Evolutionary conservation across 148 eudicot genomes (phyloP).

Genomic region (Euryodendron excelsum): DNA sequence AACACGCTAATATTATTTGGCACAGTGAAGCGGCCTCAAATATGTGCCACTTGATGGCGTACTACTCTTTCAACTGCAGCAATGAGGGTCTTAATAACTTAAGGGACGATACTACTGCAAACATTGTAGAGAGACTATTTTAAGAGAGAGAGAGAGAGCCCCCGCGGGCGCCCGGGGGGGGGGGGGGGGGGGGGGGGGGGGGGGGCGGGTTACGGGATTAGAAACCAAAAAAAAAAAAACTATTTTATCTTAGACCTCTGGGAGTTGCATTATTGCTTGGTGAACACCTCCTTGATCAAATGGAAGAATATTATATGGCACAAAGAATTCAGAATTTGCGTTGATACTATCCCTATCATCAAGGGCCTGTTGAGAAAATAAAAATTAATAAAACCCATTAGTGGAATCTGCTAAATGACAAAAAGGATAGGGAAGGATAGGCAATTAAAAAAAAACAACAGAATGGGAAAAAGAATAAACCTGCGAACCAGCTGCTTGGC

Average conservation of each 20-base stretch:
- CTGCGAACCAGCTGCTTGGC: slow-evolving; percentile 82
- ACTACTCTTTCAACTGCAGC: slow-evolving; percentile 9
- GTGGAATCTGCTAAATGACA: not conserved
- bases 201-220: no score
- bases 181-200: no score
- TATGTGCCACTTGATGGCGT: not conserved
- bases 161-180: no score
- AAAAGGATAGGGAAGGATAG: not conserved
- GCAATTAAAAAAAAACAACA: not conserved
- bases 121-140: no score
- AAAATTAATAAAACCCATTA: slow-evolving; percentile 8
- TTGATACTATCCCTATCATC: slow-evolving; percentile 58
- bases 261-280: slow-evolving; percentile 87
- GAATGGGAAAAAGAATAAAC: slow-evolving; percentile 28
- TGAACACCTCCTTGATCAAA: slow-evolving; percentile 81
- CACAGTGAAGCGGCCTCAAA: slow-evolving; percentile 4
- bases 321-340: slow-evolving; percentile 47
- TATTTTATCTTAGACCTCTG: slow-evolving; percentile 76
- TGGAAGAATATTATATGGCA: slow-evolving; percentile 88
- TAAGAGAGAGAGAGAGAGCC: no score
- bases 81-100: not conserved
- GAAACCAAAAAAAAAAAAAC: no score
- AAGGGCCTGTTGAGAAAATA: slow-evolving; percentile 46
- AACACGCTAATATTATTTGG: slow-evolving; percentile 3
- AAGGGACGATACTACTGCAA: not conserved